phyloP scores from a whole-genome alignment of 75 land plant genomes.

The Larix kaempferi region DNA sequence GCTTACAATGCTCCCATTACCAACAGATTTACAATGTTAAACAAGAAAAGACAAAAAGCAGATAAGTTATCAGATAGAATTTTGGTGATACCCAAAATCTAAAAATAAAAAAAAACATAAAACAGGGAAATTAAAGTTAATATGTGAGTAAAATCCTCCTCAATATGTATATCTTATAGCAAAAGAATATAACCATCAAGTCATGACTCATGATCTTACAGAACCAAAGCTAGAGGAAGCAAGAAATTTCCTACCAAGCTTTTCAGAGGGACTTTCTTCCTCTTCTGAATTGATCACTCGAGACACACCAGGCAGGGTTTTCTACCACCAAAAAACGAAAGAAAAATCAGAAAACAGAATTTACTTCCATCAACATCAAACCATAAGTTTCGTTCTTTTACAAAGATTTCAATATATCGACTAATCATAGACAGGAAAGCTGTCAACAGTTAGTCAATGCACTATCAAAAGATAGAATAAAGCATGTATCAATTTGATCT shows the following conservation, averaged over 20 bases:
- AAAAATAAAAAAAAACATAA: too few species aligned
- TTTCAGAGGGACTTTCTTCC: conserved; percentile 3
- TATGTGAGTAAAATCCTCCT: not conserved
- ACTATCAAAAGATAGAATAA: not conserved
- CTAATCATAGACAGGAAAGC: not conserved
- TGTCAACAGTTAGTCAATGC: not conserved
- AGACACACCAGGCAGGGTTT: conserved; percentile 4
- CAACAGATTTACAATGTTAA: not conserved
- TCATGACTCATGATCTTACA: not conserved
- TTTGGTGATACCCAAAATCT: not conserved
- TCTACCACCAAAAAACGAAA: not conserved
- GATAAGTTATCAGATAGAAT: not conserved
- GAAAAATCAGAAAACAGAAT: not conserved
- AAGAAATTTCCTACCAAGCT: not conserved
- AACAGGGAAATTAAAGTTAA: too few species aligned
- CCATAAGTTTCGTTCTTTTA: not conserved
- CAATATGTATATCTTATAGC: not conserved
- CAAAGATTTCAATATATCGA: conserved; percentile 2
- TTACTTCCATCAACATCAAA: not conserved
- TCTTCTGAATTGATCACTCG: conserved; percentile 2
- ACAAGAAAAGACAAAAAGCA: conserved; percentile 11
- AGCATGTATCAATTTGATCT: not conserved
- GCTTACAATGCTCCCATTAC: too few species aligned
- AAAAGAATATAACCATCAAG: not conserved
- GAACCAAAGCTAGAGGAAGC: conserved; percentile 5